Conservation (phyloP, 495 filamentous ascomycete genomes). For the Aspergillus sparsus region DNA sequence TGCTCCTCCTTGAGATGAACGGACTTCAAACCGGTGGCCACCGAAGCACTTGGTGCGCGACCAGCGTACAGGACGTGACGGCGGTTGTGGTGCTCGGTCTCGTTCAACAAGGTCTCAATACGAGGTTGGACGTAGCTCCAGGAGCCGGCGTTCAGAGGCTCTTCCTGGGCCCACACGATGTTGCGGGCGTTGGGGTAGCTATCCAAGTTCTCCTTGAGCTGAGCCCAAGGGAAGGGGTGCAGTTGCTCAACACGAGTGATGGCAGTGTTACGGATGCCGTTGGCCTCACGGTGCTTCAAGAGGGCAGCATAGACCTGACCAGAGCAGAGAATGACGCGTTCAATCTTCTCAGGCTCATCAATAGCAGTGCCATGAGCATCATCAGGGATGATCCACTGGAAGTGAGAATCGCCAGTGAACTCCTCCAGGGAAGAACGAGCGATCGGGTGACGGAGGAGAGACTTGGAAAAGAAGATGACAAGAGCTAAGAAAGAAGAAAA, state of each 20-base stretch:
- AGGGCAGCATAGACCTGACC: conserved; percentile 93
- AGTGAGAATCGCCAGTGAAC: conserved; percentile 87
- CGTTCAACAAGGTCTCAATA: conserved; percentile 91
- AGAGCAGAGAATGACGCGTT: conserved; percentile 90
- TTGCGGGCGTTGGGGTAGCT: conserved; percentile 94
- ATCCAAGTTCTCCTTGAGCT: conserved; percentile 93
- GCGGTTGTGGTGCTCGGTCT: conserved; percentile 84
- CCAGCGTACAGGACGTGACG: conserved; percentile 98
- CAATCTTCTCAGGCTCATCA: conserved; percentile 80
- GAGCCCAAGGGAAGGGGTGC: conserved; percentile 97
- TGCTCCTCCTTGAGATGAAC: conserved; percentile 92
- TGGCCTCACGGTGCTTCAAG: conserved; percentile 82
- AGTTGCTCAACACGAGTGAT: conserved; percentile 97
- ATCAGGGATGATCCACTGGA: conserved; percentile 94
- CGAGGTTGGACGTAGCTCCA: conserved; percentile 96
- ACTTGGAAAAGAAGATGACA: conserved; percentile 95
- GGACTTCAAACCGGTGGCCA: conserved; percentile 89
- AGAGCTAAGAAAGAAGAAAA: conserved; percentile 58
- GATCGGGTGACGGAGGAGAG: conserved; percentile 80
- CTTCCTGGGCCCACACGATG: conserved; percentile 95
- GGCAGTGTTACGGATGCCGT: conserved; percentile 82
- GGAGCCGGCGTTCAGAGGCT: conserved; percentile 93
- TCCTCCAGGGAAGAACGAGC: conserved; percentile 83
- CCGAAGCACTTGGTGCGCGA: conserved; percentile 82
- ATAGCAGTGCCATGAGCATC: conserved; percentile 74